phyloP scores from a whole-genome alignment of 2,329 filamentous ascomycete genomes.

The Aspergillus jensenii region DNA sequence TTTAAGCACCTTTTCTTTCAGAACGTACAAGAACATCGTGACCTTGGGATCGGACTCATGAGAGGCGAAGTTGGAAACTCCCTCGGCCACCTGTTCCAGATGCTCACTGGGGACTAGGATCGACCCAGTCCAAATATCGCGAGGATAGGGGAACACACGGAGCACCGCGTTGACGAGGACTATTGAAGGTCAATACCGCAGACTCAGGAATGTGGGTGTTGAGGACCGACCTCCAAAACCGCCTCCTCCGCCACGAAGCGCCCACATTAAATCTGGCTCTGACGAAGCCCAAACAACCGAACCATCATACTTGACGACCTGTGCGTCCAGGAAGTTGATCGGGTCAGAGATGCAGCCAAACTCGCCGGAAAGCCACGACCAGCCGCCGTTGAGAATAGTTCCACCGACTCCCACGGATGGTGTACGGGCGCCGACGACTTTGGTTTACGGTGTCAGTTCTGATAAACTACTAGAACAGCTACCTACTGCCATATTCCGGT shows the following conservation, averaged over 20 bases:
- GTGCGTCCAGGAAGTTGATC: conserved; percentile 41
- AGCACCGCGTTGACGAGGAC: conserved; percentile 4
- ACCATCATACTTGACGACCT: conserved; percentile 41
- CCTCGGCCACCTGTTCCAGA: conserved; percentile 4
- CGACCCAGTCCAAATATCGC: conserved; percentile 14
- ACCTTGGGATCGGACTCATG: conserved; percentile 4
- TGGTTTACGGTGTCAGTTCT: conserved; percentile 4
- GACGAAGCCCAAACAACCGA: conserved; percentile 37
- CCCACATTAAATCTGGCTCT: conserved; percentile 42
- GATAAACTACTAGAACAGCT: not conserved
- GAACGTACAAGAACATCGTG: conserved; percentile 16
- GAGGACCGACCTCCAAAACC: not conserved
- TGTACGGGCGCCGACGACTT: conserved; percentile 36
- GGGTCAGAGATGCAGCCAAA: conserved; percentile 41
- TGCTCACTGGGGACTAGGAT: conserved; percentile 14
- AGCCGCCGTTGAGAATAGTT: conserved; percentile 36
- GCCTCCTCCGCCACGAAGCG: conserved; percentile 41
- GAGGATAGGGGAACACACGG: conserved; percentile 12
- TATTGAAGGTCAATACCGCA: not conserved
- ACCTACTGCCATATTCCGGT: not conserved
- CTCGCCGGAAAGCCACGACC: conserved; percentile 42
- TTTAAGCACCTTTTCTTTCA: conserved; percentile 7
- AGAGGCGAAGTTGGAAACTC: not conserved
- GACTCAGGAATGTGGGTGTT: too few relatives aligned
- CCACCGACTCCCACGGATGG: conserved; percentile 43